phyloP scores from a whole-genome alignment of 257 asterid species.

The Osmanthus fragrans region DNA sequence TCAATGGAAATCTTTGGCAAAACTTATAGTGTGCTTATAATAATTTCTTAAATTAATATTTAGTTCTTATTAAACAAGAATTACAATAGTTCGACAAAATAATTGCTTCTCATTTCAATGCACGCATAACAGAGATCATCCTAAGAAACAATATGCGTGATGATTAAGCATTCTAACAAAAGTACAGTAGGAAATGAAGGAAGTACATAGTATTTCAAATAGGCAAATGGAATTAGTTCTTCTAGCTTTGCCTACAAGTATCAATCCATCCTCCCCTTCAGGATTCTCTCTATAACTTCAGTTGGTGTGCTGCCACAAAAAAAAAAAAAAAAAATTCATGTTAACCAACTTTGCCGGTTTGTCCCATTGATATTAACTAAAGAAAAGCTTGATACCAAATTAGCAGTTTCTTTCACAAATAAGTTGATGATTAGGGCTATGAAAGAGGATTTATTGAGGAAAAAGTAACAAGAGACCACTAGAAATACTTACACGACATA shows the following conservation, averaged over 20 bases:
- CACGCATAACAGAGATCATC: too few species aligned
- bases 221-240: constrained; percentile 4
- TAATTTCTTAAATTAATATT: too few species aligned
- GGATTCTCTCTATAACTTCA: constrained; percentile 83
- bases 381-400: not conserved
- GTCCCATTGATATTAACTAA: not conserved
- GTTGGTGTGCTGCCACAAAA: constrained; percentile 75
- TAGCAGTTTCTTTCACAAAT: not conserved
- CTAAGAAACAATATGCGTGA: too few species aligned
- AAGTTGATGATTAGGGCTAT: not conserved
- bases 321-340: constrained; percentile 6
- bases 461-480: not conserved
- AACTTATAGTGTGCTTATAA: too few species aligned
- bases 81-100: too few species aligned
- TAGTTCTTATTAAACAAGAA: too few species aligned
- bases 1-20: too few species aligned
- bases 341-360: not conserved
- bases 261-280: constrained; percentile 93
- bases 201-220: not conserved
- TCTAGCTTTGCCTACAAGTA: constrained; percentile 10
- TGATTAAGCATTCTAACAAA: not conserved
- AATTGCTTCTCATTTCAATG: too few species aligned
- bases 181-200: too few species aligned
- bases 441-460: not conserved
- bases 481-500: constrained; percentile 71